Evolutionary conservation across 2,329 filamentous ascomycete genomes (phyloP).

Genomic region (Epichloe bromicola): DNA sequence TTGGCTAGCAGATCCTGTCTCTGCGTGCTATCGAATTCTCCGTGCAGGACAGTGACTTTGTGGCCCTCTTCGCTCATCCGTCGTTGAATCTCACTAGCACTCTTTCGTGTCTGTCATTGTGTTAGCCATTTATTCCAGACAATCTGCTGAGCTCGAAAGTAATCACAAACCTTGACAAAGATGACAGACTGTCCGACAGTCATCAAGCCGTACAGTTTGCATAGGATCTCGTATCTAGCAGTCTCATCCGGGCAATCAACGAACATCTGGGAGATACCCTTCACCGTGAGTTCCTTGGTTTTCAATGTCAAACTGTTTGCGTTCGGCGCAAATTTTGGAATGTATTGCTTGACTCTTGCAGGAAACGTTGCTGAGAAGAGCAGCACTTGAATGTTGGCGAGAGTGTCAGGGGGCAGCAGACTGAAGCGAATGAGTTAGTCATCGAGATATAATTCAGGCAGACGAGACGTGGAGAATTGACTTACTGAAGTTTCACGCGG

Average conservation of each 20-base stretch:
- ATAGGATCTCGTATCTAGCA: conserved; percentile 77
- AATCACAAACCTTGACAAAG: conserved; percentile 63
- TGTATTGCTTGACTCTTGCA: conserved; percentile 71
- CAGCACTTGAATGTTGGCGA: conserved; percentile 58
- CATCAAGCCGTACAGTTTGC: conserved; percentile 90
- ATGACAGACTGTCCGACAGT: conserved; percentile 97
- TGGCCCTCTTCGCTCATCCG: conserved; percentile 85
- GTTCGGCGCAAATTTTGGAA: conserved; percentile 68
- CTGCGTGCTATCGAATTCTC: conserved; percentile 69
- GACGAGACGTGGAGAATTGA: too few relatives aligned
- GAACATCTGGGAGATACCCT: conserved; percentile 95
- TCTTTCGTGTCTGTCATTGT: conserved; percentile 57
- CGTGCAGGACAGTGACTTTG: conserved; percentile 80
- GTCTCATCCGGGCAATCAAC: conserved; percentile 77
- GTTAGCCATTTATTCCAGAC: conserved; percentile 8
- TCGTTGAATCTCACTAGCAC: conserved; percentile 70
- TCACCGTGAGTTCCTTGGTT: conserved; percentile 85
- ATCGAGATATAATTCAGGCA: neutral
- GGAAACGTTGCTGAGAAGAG: conserved; percentile 95
- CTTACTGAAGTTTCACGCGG: conserved; percentile 62
- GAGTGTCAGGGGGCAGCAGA: conserved; percentile 47
- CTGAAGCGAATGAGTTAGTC: conserved; percentile 17
- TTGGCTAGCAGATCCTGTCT: conserved; percentile 75
- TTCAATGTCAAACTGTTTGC: conserved; percentile 80
- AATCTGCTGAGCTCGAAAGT: conserved; percentile 8